Conservation (phyloP, 495 filamentous ascomycete species). For the Tetracladium marchalianum region DNA sequence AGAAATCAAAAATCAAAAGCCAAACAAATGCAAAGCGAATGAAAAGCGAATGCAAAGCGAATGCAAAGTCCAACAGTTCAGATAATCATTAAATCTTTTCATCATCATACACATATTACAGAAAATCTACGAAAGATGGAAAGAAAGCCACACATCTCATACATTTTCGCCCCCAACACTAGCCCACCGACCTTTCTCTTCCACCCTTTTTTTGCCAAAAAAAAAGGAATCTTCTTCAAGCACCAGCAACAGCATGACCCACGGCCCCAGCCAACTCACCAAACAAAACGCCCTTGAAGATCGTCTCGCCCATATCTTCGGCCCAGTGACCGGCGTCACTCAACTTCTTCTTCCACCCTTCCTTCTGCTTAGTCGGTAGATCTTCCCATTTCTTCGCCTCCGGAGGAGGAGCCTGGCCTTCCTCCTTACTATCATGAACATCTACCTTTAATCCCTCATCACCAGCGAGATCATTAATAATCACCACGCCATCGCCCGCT, state of each 20-base stretch:
- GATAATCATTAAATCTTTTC: no score
- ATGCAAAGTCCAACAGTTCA: no score
- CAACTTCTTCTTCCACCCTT: slow-evolving; percentile 59
- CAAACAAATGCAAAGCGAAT: no score
- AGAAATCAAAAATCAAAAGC: no score
- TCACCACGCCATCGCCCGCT: slow-evolving; percentile 12
- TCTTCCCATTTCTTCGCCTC: slow-evolving; percentile 55
- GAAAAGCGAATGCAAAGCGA: no score
- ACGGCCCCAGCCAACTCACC: slow-evolving; percentile 41
- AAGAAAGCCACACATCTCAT: no score
- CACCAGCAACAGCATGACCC: slow-evolving; percentile 13
- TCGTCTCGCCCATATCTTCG: slow-evolving; percentile 57
- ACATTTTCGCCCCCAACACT: no score
- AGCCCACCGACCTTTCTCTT: no score
- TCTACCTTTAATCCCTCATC: slow-evolving; percentile 21
- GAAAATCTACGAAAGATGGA: no score
- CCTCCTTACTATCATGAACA: slow-evolving; percentile 34
- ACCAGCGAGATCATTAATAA: not conserved
- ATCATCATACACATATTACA: no score
- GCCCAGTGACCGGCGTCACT: slow-evolving; percentile 64
- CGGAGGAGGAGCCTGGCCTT: slow-evolving; percentile 27
- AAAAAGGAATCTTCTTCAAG: no score
- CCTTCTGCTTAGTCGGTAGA: slow-evolving; percentile 44
- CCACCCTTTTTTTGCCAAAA: no score
- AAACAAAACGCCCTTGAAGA: slow-evolving; percentile 69